Conservation (phyloP, 1,139 yeast species). For the Pichia sp. region DNA sequence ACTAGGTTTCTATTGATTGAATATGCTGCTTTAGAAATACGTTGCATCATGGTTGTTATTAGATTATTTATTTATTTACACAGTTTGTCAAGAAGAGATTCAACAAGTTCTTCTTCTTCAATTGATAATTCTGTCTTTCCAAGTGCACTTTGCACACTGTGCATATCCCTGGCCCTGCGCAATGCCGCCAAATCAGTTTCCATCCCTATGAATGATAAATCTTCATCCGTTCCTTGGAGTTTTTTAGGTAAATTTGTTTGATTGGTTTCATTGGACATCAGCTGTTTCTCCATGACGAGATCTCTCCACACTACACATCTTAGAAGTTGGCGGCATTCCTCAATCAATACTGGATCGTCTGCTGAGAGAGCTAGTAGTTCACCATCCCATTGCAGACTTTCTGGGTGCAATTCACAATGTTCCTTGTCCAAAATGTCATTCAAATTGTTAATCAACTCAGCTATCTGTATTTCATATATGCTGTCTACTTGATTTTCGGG, state of each 20-base stretch:
- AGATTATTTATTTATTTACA: background rate
- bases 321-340: background rate
- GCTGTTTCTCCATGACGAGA: background rate
- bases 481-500: no score
- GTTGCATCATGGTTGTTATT: background rate
- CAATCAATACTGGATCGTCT: background rate
- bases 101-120: background rate
- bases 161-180: background rate
- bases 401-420: conserved; percentile 7
- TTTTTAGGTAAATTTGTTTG: no score
- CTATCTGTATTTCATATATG: no score
- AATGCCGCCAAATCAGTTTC: background rate
- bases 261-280: no score
- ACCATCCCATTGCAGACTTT: conserved; percentile 25
- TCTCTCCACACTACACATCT: conserved; percentile 4
- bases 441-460: background rate
- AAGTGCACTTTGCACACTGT: background rate
- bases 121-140: background rate
- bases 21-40: conserved; percentile 3
- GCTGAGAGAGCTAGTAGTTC: background rate
- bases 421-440: conserved; percentile 21
- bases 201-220: background rate
- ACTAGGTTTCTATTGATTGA: conserved; percentile 18
- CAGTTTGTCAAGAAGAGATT: background rate
- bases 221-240: background rate